These are phyloP conservation scores for Alternaria gaisen DNA, from an alignment of 2,329 filamentous ascomycete species.

Conservation along the genomic window DNA sequence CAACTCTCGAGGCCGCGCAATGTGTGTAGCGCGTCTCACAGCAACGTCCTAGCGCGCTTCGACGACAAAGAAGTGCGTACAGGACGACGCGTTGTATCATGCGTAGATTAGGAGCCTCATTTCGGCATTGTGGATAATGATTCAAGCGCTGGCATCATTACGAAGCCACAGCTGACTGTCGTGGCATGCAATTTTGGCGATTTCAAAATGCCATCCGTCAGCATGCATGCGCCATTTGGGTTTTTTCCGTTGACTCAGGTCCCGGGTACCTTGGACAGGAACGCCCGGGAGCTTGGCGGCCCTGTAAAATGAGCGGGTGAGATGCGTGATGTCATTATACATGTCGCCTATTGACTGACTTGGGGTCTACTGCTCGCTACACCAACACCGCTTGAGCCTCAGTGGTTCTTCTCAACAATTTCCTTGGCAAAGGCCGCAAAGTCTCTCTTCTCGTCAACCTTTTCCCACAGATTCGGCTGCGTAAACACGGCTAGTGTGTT, in stretches of 20 bases:
- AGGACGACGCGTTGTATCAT: constrained; percentile 11
- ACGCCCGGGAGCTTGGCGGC: background rate
- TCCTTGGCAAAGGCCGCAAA: constrained; percentile 78
- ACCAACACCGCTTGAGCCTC: constrained; percentile 13
- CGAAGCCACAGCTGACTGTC: constrained; percentile 2
- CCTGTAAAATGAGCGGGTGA: background rate
- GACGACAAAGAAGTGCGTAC: constrained; percentile 2
- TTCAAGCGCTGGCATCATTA: constrained; percentile 4
- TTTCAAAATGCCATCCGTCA: constrained; percentile 2
- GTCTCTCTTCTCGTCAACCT: constrained; percentile 74
- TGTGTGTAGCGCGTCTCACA: constrained; percentile 4
- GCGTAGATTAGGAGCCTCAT: background rate
- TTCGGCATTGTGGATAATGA: background rate
- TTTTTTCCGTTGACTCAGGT: background rate
- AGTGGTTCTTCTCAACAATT: constrained; percentile 59
- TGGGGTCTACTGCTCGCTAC: background rate
- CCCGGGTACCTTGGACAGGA: background rate
- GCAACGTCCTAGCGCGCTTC: constrained; percentile 5
- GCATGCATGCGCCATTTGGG: background rate
- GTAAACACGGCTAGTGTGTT: constrained; percentile 98
- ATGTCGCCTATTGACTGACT: constrained; percentile 1
- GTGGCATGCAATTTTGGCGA: background rate
- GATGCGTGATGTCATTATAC: constrained; percentile 20
- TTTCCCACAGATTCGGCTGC: constrained; percentile 88
- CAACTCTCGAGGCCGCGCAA: constrained; percentile 17